Evolutionary conservation across 257 asterid genomes (phyloP).

Genomic region (Solanum virginianum): DNA sequence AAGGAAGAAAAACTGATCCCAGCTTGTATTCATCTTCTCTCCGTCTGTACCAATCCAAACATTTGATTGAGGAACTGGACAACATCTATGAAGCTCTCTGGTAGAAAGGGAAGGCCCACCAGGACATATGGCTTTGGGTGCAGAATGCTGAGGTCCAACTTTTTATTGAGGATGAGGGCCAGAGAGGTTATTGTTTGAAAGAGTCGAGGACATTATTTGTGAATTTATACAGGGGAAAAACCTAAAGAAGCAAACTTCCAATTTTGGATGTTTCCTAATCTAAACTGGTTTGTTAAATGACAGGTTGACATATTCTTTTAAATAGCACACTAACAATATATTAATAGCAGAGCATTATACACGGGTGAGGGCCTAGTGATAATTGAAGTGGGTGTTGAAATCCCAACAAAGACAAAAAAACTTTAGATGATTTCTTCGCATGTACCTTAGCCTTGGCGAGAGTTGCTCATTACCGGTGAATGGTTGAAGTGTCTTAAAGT

Average conservation of each 20-base stretch:
- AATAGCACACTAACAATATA: neutral
- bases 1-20: neutral
- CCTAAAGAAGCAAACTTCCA: neutral
- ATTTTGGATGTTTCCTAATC: neutral
- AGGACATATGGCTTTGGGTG: neutral
- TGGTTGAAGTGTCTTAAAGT: neutral
- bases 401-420: neutral
- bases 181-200: neutral
- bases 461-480: neutral
- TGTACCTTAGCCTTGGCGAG: neutral
- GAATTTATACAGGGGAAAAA: neutral
- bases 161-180: neutral
- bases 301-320: neutral
- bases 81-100: neutral
- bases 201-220: neutral
- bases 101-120: neutral
- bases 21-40: neutral
- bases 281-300: neutral
- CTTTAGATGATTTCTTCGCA: neutral
- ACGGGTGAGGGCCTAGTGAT: neutral
- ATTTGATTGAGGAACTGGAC: neutral
- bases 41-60: neutral
- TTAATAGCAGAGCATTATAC: neutral
- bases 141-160: neutral
- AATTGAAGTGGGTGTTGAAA: neutral